Percentiles rank a stretch among this genome's conserved stretches.
Evolutionary conservation across 2,329 filamentous ascomycete genomes (phyloP).

Genomic region (Clonostachys byssicola): DNA sequence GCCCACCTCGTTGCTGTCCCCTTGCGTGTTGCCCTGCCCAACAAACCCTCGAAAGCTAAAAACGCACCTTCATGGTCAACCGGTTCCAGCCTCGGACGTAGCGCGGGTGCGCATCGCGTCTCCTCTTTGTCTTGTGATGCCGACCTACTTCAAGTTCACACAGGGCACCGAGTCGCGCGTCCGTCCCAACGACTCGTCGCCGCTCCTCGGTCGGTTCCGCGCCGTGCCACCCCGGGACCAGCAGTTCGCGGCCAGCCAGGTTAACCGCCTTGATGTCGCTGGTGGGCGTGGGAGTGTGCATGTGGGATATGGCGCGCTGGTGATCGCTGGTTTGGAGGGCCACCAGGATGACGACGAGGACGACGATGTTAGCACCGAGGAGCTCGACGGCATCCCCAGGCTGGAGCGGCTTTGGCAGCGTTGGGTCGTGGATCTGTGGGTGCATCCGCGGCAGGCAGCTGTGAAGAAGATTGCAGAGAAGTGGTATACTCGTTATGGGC

Average conservation of each 20-base stretch:
- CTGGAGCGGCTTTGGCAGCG: slow-evolving; percentile 27
- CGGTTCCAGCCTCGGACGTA: neutral
- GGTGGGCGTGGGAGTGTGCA: slow-evolving; percentile 47
- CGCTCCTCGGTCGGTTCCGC: slow-evolving; percentile 61
- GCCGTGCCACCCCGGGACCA: slow-evolving; percentile 46
- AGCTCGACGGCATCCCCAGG: slow-evolving; percentile 5
- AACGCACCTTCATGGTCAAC: too few species aligned
- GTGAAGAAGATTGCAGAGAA: slow-evolving; percentile 54
- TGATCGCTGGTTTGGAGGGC: slow-evolving; percentile 35
- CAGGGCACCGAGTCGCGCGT: slow-evolving; percentile 57
- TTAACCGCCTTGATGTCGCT: slow-evolving; percentile 28
- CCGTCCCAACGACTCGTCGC: slow-evolving; percentile 47
- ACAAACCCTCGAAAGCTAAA: too few species aligned
- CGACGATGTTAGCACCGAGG: slow-evolving; percentile 8
- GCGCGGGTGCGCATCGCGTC: neutral
- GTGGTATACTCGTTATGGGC: slow-evolving; percentile 61
- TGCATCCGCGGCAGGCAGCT: slow-evolving; percentile 54
- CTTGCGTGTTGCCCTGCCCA: too few species aligned
- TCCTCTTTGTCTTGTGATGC: slow-evolving; percentile 36
- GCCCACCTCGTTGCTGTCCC: too few species aligned
- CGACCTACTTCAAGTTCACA: slow-evolving; percentile 64
- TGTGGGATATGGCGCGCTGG: slow-evolving; percentile 50
- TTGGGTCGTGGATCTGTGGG: slow-evolving; percentile 48
- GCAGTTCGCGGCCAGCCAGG: slow-evolving; percentile 19
- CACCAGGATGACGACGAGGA: slow-evolving; percentile 17